Percentiles rank a stretch among this genome's conserved stretches.
phyloP scores from a whole-genome alignment of 1,284 basidiomycete genomes.

The Pterulicium gracile region DNA sequence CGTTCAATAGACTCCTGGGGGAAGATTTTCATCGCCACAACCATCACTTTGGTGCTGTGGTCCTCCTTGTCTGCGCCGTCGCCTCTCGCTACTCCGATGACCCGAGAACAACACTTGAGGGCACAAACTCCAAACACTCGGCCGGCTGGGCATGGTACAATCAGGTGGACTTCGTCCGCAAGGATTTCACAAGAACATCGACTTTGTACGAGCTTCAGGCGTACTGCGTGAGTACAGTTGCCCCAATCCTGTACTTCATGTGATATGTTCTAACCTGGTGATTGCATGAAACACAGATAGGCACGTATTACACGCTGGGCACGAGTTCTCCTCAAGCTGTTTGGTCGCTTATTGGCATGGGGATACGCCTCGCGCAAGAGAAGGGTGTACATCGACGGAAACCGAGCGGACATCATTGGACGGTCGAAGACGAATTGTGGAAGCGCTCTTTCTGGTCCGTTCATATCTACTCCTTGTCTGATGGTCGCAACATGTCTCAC shows the following conservation, averaged over 20 bases:
- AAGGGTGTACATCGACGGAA: constrained; percentile 39
- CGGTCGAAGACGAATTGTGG: constrained; percentile 46
- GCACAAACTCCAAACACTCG: constrained; percentile 29
- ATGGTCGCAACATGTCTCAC: constrained; percentile 2
- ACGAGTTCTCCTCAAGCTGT: constrained; percentile 14
- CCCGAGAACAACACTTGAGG: constrained; percentile 41
- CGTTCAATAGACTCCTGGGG: constrained; percentile 40
- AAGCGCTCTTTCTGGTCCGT: constrained; percentile 64
- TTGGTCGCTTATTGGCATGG: constrained; percentile 22
- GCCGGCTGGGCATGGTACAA: constrained; percentile 61
- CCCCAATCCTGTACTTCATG: too few relatives aligned
- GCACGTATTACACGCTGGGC: constrained; percentile 19
- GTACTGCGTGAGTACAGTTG: constrained; percentile 27
- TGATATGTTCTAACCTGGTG: too few relatives aligned
- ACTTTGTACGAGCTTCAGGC: constrained; percentile 57
- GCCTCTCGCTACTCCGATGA: constrained; percentile 53
- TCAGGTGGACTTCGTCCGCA: constrained; percentile 41
- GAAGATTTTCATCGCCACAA: constrained; percentile 38
- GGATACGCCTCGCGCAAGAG: constrained; percentile 27
- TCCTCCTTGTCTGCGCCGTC: constrained; percentile 53
- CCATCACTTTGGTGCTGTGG: constrained; percentile 39
- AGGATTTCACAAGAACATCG: constrained; percentile 36
- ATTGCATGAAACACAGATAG: not conserved
- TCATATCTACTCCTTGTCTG: not conserved
- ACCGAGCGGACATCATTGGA: constrained; percentile 21